Percentiles rank a stretch among this genome's conserved stretches.
Evolutionary conservation across 345 rosid species (phyloP).

Genomic region (Rubroshorea leprosula): DNA sequence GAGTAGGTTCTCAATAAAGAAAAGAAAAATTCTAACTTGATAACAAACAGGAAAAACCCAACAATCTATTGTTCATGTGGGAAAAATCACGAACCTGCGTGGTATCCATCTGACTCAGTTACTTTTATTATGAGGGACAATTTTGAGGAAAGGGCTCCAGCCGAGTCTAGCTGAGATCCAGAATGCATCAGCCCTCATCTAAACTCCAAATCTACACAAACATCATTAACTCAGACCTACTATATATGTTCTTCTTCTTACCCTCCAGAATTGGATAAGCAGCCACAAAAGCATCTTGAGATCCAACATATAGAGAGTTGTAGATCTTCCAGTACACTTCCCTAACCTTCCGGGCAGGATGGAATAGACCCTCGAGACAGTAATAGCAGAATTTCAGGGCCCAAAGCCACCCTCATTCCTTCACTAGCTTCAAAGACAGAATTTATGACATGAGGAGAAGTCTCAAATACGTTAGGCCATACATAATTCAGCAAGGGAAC

Average conservation of each 20-base stretch:
- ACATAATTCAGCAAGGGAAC: conserved; percentile 84
- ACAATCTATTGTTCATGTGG: no score
- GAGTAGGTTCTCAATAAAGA: no score
- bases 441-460: conserved; percentile 96
- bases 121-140: no score
- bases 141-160: no score
- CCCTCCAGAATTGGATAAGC: conserved; percentile 82
- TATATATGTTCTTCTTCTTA: conserved; percentile 65
- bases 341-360: conserved; percentile 95
- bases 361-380: conserved; percentile 96
- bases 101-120: no score
- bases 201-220: conserved; percentile 32
- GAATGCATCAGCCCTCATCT: no score
- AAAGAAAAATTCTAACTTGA: no score
- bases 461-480: conserved; percentile 99
- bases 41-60: no score
- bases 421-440: conserved; percentile 99
- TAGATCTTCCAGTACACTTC: conserved; percentile 99
- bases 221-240: conserved; percentile 92
- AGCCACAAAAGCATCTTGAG: conserved; percentile 92
- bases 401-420: conserved; percentile 94
- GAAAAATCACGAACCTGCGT: no score
- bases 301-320: conserved; percentile 87
- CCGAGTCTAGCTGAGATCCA: no score
- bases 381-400: conserved; percentile 84